Conservation (phyloP, 257 asterid species). For the Lithospermum erythrorhizon region DNA sequence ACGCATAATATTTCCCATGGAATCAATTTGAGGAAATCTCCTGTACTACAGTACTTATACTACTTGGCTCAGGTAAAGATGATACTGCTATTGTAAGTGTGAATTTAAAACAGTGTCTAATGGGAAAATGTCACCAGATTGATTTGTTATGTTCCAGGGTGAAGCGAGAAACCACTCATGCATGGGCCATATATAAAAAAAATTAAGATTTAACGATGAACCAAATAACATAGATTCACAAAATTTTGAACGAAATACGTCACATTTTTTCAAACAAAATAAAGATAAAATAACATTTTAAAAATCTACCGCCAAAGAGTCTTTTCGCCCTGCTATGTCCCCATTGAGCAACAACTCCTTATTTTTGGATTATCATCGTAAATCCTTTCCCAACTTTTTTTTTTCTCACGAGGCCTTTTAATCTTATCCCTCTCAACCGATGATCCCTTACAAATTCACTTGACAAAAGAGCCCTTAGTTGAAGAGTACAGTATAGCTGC, state of each 20-base stretch:
- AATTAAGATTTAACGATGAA: too few species aligned
- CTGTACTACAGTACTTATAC: conserved; percentile 85
- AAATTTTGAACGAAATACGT: too few species aligned
- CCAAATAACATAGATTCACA: too few species aligned
- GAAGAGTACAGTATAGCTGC: conserved; percentile 99
- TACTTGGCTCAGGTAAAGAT: conserved; percentile 83
- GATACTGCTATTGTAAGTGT: conserved; percentile 4
- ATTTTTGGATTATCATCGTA: conserved; percentile 93
- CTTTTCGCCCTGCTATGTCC: too few species aligned
- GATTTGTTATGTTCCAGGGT: too few species aligned
- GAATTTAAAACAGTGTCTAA: conserved; percentile 9
- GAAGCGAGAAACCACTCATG: too few species aligned
- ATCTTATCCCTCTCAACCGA: conserved; percentile 93
- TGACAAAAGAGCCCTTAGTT: conserved; percentile 96
- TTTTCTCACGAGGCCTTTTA: conserved; percentile 89
- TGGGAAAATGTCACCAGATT: conserved; percentile 46
- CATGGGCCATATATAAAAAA: too few species aligned
- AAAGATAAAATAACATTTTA: too few species aligned
- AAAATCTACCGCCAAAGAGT: too few species aligned
- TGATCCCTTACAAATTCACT: conserved; percentile 93
- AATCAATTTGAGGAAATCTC: conserved; percentile 86
- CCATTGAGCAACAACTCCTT: conserved; percentile 95
- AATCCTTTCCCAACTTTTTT: conserved; percentile 89
- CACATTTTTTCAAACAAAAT: too few species aligned
- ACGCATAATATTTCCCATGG: conserved; percentile 93